Evolutionary conservation across 306 rosid species (phyloP).

Genomic region (Sophora flavescens): DNA sequence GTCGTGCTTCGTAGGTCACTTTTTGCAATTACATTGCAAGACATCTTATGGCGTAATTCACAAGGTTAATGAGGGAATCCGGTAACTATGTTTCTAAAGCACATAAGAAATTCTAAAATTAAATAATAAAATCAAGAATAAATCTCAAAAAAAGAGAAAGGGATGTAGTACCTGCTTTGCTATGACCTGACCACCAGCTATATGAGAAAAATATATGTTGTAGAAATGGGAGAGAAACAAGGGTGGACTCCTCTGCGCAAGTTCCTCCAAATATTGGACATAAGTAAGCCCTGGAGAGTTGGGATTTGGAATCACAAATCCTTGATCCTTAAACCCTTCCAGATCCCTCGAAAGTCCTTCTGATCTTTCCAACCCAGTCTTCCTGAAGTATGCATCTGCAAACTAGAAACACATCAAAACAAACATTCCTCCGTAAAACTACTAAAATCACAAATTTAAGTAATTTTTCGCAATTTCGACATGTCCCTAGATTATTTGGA

Average conservation of each 20-base stretch:
- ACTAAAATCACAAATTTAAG: neutral
- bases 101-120: too few species aligned
- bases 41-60: too few species aligned
- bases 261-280: constrained; percentile 71
- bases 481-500: too few species aligned
- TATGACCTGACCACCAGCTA: constrained; percentile 85
- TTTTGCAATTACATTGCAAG: too few species aligned
- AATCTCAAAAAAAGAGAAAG: neutral
- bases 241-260: constrained; percentile 70
- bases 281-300: constrained; percentile 73
- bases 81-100: too few species aligned
- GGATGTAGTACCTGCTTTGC: constrained; percentile 59
- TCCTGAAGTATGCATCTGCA: constrained; percentile 81
- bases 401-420: constrained; percentile 5
- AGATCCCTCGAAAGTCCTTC: constrained; percentile 67
- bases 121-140: neutral
- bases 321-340: constrained; percentile 69
- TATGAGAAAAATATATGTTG: constrained; percentile 81
- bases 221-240: constrained; percentile 86
- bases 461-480: neutral
- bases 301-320: constrained; percentile 65
- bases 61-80: too few species aligned
- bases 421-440: neutral
- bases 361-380: constrained; percentile 87
- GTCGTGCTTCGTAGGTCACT: too few species aligned